phyloP scores from a whole-genome alignment of 495 filamentous ascomycete species.

The Penicillium samsonianum region DNA sequence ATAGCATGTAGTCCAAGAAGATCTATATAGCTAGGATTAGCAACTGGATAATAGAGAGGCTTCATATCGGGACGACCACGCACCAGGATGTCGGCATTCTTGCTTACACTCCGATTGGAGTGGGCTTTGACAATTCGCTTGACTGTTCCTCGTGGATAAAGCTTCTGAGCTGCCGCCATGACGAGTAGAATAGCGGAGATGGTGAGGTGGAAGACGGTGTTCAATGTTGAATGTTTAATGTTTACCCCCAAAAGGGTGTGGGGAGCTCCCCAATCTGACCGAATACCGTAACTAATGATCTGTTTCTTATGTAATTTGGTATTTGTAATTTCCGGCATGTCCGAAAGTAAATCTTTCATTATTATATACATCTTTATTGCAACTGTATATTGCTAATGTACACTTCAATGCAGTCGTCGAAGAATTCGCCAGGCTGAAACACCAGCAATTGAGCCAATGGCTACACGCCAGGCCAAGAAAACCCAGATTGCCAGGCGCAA shows the following conservation, averaged over 20 bases:
- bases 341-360: neutral
- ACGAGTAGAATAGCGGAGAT: neutral
- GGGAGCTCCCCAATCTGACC: conserved; percentile 7
- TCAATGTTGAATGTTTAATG: conserved; percentile 3
- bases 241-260: neutral
- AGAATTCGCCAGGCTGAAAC: conserved; percentile 36
- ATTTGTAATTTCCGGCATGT: conserved; percentile 5
- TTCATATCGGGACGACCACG: conserved; percentile 17
- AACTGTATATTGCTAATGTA: conserved; percentile 9
- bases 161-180: conserved; percentile 60
- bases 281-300: conserved; percentile 8
- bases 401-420: conserved; percentile 24
- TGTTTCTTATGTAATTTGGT: conserved; percentile 4
- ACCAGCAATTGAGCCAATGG: conserved; percentile 35
- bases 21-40: conserved; percentile 51
- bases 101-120: conserved; percentile 73
- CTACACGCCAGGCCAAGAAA: conserved; percentile 42
- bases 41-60: neutral
- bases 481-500: conserved; percentile 61
- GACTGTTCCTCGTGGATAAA: conserved; percentile 81
- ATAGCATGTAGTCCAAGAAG: conserved; percentile 86
- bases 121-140: conserved; percentile 91
- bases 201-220: neutral
- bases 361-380: neutral
- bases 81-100: conserved; percentile 87